Evolutionary conservation across 257 asterid species (phyloP).

Genomic region (Parsonsia alboflavescens): DNA sequence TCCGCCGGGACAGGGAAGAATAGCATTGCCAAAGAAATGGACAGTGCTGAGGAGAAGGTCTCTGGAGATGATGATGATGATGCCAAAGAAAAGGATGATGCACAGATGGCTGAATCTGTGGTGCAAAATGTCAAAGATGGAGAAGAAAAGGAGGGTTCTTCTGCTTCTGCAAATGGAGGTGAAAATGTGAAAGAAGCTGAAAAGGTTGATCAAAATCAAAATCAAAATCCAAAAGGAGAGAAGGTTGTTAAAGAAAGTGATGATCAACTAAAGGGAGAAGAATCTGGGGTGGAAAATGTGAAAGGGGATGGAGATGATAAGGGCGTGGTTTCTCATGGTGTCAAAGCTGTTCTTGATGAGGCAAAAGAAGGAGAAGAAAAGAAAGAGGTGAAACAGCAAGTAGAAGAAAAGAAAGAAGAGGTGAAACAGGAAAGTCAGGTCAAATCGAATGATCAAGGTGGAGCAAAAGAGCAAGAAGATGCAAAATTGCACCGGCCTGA

Average conservation of each 20-base stretch:
- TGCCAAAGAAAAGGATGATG: not conserved
- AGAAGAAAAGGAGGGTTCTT: constrained; percentile 12
- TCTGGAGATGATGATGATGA: not conserved
- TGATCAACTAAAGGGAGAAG: constrained; percentile 13
- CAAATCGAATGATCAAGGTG: constrained; percentile 11
- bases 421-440: constrained; percentile 18
- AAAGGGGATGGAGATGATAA: constrained; percentile 15
- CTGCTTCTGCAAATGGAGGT: not conserved
- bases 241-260: constrained; percentile 1
- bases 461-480: constrained; percentile 10
- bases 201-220: not conserved
- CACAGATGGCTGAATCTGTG: constrained; percentile 8
- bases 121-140: constrained; percentile 11
- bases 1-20: not conserved
- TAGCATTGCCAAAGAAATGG: not conserved
- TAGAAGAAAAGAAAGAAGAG: constrained; percentile 15
- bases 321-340: not conserved
- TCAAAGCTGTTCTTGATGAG: constrained; percentile 1
- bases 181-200: not conserved
- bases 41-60: not conserved
- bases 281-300: constrained; percentile 14
- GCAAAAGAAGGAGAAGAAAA: constrained; percentile 7
- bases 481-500: not conserved
- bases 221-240: constrained; percentile 4
- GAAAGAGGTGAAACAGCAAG: constrained; percentile 22